Base-by-base conservation (phyloP, 371 early-diverging fungal species). In the Coemansia sp. region DNA sequence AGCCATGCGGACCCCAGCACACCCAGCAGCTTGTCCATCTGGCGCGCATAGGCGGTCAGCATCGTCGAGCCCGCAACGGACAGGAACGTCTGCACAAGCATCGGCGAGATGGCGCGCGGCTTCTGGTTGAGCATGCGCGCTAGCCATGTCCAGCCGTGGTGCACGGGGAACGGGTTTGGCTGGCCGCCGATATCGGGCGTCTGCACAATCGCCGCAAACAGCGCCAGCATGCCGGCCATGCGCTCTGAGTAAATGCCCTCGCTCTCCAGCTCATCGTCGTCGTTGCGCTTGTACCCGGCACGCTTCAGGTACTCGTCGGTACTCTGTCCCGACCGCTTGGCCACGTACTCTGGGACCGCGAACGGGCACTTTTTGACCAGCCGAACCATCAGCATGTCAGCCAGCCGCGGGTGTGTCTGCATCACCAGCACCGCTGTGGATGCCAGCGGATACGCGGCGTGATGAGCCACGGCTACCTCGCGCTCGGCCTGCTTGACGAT, bases 71-170 rank as follows among this genome's bases (percentile, higher is more conserved):
- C 77, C 2, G 77, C 77, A 6, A 77, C 44, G 18, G 91, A 87
- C 32, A 95, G 55, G 48, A 92, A 88, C 5, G 77, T 82, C 24
- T 78, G 80, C 11, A 90, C 68, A 10, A 93, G 71, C 31, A 81
- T 64, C 2, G 94, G 87, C 0, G 92, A 90, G 47, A 94, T 86
- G 2, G 81, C 69, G 14, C 89, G 82, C 1, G 91, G 90, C 24
- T 86, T 83, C 80, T 88, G 70, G 59, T 93, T 93, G 31, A 88
- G 60, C 10, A 93, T 84, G 18, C 91, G 81, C 0, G 94, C 86
- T 32, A 93, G 64, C 93, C 93, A 91, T 4, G 80, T 79, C 95
- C 94, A 95, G 0, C 82, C 92, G 18, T 86, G 71, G 6, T 81
- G 75, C 3, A 94, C 79, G 0, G 84, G 81, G 42, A 87, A 74